Evolutionary conservation across 208 protist genomes (phyloP), one percentile per base, ranked within the genome.

Genomic region (Leishmania mexicana): DNA sequence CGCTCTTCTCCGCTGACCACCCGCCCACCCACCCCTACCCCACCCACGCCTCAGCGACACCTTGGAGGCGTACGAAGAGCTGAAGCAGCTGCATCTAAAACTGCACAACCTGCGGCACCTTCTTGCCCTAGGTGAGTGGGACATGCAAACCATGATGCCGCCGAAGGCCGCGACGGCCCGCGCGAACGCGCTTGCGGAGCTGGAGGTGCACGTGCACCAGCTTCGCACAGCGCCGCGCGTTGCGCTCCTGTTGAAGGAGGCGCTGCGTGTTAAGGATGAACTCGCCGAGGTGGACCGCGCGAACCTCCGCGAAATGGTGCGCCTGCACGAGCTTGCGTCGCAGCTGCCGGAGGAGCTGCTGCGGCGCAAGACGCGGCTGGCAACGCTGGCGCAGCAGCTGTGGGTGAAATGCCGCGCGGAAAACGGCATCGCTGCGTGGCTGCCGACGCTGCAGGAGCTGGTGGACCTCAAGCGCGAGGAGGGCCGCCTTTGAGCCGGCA

Each of bases 131-230:
- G 84, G 76, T 0, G 47, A 71, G 1, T 97, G 93, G 90, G 92
- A 96, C 81, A 19, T 75, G n/a, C 82, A 82, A 6, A 82, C 83
- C 54, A 89, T 90, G 70, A 95, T 96, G 90, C 90, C 93, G 1
- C 74, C 81, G 6, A 90, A 93, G 67, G 89, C 84, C 24, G 76
- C 84, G 1, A 83, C 64, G 24, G 79, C 84, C 8, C 85, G 91
- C 6, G 86, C 83, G 21, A 83, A 82, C 15, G 88, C 88, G 8
- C 73, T 95, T n/a, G 71, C 42, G 19, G 49, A 40, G 71, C 71
- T 38, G n/a, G 19, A 74, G 68, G 68, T 42, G 45, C 19, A 74
- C 24, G 21, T 74, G 42, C 38, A 1, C 38, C 31, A 35, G 35
- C 35, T 72, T n/a, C 65, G 24, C n/a, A 42, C 31, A 24, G 65